Percentiles rank a stretch among this genome's conserved stretches.
These are phyloP conservation scores for Ampelomyces quisqualis DNA, from an alignment of 2,329 filamentous ascomycete genomes.

Conservation along the genomic window DNA sequence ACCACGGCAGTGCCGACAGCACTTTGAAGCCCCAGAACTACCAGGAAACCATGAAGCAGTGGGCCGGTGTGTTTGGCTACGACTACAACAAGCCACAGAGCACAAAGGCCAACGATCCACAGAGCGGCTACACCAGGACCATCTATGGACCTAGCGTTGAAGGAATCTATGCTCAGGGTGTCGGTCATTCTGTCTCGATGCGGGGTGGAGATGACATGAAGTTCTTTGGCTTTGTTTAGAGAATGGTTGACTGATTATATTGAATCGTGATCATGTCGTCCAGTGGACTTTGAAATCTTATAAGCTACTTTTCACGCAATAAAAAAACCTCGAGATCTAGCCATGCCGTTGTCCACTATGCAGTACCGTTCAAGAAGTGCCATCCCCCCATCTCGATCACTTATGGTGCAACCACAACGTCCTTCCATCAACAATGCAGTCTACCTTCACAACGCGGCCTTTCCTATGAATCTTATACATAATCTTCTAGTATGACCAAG, in stretches of 20 bases:
- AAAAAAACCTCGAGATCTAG: background rate
- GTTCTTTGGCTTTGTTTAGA: constrained; percentile 35
- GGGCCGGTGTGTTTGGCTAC: constrained; percentile 37
- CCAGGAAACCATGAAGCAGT: constrained; percentile 52
- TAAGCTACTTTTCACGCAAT: background rate
- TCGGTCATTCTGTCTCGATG: constrained; percentile 41
- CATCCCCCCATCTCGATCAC: too few relatives aligned
- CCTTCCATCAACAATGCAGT: too few relatives aligned
- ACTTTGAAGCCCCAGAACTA: constrained; percentile 57
- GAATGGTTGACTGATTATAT: background rate
- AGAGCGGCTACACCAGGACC: constrained; percentile 36
- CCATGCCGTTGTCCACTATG: too few relatives aligned
- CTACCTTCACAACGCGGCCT: too few relatives aligned
- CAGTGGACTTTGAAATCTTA: background rate
- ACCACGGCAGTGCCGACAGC: constrained; percentile 56
- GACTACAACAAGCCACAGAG: constrained; percentile 36
- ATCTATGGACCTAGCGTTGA: constrained; percentile 34
- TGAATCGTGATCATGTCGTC: background rate
- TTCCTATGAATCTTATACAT: too few relatives aligned
- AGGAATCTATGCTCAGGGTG: constrained; percentile 39
- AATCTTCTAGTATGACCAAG: too few relatives aligned
- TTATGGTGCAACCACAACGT: too few relatives aligned
- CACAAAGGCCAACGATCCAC: constrained; percentile 32
- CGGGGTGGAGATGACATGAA: constrained; percentile 39
- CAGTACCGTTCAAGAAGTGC: too few relatives aligned